Percentiles rank a stretch among this genome's conserved stretches.
phyloP scores from a whole-genome alignment of 2,329 filamentous ascomycete species.

The Pseudogymnoascus verrucosus region DNA sequence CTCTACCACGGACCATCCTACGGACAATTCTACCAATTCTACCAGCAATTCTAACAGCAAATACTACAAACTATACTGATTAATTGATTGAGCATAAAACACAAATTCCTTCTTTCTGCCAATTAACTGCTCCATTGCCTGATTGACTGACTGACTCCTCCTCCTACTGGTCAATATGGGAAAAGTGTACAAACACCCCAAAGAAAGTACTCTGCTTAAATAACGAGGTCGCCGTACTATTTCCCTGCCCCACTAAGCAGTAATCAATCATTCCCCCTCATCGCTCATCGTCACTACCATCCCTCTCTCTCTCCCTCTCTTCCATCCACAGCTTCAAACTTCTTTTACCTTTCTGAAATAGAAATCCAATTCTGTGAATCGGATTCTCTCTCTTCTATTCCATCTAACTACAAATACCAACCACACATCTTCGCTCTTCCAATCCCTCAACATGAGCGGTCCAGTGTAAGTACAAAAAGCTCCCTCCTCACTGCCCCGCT shows the following conservation, averaged over 20 bases:
- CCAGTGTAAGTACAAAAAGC: conserved; percentile 51
- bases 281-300: background rate
- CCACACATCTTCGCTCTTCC: background rate
- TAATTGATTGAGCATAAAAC: background rate
- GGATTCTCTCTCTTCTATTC: background rate
- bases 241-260: background rate
- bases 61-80: background rate
- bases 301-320: background rate
- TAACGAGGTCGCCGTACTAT: conserved; percentile 3
- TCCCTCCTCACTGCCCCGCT: conserved; percentile 28
- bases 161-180: background rate
- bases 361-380: conserved; percentile 1
- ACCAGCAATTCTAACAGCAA: no score
- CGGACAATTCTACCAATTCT: background rate
- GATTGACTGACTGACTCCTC: background rate
- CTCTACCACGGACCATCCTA: background rate
- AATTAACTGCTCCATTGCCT: background rate
- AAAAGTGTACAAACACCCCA: background rate
- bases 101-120: background rate
- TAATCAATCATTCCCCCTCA: background rate
- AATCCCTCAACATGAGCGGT: conserved; percentile 23
- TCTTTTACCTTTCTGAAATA: background rate
- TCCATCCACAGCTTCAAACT: background rate
- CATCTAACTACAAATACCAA: background rate
- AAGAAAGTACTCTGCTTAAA: conserved; percentile 2